phyloP scores from a whole-genome alignment of 2,329 filamentous ascomycete genomes.

The Bipolaris zeicola region DNA sequence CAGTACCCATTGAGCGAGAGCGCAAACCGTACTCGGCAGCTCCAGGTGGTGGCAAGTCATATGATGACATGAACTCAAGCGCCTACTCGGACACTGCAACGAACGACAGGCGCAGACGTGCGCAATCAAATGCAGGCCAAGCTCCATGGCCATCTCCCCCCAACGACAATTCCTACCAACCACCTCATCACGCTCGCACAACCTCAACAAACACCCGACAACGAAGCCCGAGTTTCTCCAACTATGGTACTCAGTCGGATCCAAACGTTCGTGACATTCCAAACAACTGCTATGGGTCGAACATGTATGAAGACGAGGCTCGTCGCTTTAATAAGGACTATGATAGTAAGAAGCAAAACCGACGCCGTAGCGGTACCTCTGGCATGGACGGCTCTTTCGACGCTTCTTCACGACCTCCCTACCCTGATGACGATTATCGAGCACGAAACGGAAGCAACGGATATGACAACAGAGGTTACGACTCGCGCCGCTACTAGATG shows the following conservation, averaged over 20 bases:
- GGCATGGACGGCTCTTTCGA: constrained; percentile 37
- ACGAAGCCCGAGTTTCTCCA: constrained; percentile 44
- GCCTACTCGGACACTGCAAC: constrained; percentile 31
- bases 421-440: constrained; percentile 43
- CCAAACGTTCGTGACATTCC: constrained; percentile 41
- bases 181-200: constrained; percentile 33
- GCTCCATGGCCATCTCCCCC: constrained; percentile 35
- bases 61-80: constrained; percentile 44
- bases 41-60: constrained; percentile 64
- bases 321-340: constrained; percentile 39
- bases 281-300: constrained; percentile 38
- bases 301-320: constrained; percentile 42
- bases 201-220: constrained; percentile 30
- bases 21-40: constrained; percentile 67
- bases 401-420: constrained; percentile 35
- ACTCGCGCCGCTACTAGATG: constrained; percentile 36
- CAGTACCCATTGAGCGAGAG: constrained; percentile 66
- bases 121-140: constrained; percentile 42
- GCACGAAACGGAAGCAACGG: constrained; percentile 30
- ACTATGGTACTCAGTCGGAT: constrained; percentile 44
- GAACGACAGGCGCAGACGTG: constrained; percentile 34
- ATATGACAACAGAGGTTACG: constrained; percentile 39
- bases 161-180: constrained; percentile 24
- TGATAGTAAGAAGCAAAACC: constrained; percentile 35
- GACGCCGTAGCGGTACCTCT: constrained; percentile 29